Percentiles rank a stretch among this genome's conserved stretches.
phyloP scores from a whole-genome alignment of 306 rosid species.

The Vicia faba region DNA sequence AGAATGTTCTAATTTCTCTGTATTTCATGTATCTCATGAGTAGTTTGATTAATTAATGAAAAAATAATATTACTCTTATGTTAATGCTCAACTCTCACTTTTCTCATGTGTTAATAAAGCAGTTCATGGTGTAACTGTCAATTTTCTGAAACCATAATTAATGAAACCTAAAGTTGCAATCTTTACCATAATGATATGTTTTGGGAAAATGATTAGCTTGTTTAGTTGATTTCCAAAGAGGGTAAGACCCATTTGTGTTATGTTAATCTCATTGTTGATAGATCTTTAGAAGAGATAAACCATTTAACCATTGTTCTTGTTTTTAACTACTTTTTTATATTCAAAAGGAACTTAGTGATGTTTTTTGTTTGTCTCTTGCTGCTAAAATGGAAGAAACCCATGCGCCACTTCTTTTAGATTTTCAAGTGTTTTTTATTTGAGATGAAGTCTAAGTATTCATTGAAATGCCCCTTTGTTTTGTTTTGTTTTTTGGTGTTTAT shows the following conservation, averaged over 20 bases:
- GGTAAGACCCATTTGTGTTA: conserved; percentile 47
- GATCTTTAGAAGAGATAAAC: conserved; percentile 45
- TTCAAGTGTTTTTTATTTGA: too few species aligned
- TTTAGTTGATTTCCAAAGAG: conserved; percentile 67
- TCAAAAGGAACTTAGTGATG: too few species aligned
- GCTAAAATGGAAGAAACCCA: conserved; percentile 87
- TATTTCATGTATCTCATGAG: too few species aligned
- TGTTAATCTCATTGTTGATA: conserved; percentile 40
- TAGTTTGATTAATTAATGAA: too few species aligned
- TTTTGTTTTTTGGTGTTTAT: conserved; percentile 3
- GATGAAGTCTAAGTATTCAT: conserved; percentile 61
- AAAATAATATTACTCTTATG: too few species aligned
- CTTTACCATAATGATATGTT: conserved; percentile 61
- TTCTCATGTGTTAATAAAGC: too few species aligned
- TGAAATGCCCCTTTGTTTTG: conserved; percentile 35
- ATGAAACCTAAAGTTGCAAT: conserved; percentile 45
- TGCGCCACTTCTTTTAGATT: conserved; percentile 75
- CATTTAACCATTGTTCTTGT: too few species aligned
- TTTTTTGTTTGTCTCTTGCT: conserved; percentile 87
- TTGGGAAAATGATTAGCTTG: conserved; percentile 68
- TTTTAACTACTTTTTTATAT: too few species aligned
- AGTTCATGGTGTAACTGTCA: too few species aligned
- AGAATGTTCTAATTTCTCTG: too few species aligned
- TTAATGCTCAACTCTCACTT: too few species aligned
- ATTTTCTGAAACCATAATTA: too few species aligned